Percentiles rank a stretch among this genome's conserved stretches.
Evolutionary conservation across 163 green algal genomes (phyloP).

Genomic region (Chlamydomonas reinhardtii): DNA sequence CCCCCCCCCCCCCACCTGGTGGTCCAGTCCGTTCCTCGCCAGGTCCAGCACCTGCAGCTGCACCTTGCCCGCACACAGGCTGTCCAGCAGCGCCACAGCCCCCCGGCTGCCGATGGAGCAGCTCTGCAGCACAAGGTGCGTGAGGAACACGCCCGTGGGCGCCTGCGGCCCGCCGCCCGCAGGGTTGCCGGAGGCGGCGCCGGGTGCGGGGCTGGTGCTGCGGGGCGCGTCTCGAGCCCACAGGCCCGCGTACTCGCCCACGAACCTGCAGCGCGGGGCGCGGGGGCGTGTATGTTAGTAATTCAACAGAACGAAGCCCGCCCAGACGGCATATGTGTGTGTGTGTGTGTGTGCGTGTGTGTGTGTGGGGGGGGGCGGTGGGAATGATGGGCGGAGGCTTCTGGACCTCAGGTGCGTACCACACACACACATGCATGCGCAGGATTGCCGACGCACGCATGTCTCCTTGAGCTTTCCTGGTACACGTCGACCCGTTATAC

Average conservation of each 20-base stretch:
- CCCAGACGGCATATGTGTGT: no score
- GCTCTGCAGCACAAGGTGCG: neutral
- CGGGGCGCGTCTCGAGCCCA: neutral
- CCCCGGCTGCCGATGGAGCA: neutral
- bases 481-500: no score
- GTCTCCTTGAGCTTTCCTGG: no score
- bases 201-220: neutral
- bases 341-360: no score
- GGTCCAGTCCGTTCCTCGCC: neutral
- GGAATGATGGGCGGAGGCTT: no score
- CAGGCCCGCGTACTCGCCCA: constrained; percentile 4
- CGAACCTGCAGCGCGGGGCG: neutral
- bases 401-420: no score
- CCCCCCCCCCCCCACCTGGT: neutral
- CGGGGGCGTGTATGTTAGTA: no score
- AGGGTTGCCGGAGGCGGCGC: no score
- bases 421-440: no score
- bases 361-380: no score
- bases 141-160: neutral
- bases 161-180: neutral
- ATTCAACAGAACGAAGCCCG: no score
- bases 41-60: neutral
- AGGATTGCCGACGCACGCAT: no score
- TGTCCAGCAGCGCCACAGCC: neutral
- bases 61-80: neutral